Conservation (phyloP, 1,139 yeast species). For the Ashbya aceris region DNA sequence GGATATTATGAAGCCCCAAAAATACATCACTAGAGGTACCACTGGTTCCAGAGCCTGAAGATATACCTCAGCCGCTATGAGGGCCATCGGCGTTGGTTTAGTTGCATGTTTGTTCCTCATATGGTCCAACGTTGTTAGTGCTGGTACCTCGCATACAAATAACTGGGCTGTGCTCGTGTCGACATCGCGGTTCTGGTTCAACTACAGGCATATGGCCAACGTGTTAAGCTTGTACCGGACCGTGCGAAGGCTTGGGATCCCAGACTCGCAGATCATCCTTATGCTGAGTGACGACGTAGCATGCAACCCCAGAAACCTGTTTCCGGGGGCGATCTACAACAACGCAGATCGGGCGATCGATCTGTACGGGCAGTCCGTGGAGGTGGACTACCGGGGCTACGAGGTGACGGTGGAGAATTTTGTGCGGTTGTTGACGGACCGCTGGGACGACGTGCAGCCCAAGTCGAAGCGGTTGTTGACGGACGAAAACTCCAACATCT, state of each 20-base stretch:
- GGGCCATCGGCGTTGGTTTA: not conserved
- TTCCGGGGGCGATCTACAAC: slow-evolving; percentile 93
- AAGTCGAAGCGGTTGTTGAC: slow-evolving; percentile 82
- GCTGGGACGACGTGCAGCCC: slow-evolving; percentile 94
- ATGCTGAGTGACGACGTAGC: slow-evolving; percentile 97
- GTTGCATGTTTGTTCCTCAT: not conserved
- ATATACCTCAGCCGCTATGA: too few species aligned
- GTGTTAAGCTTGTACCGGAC: slow-evolving; percentile 90
- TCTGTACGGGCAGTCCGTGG: slow-evolving; percentile 86
- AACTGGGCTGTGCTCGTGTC: slow-evolving; percentile 95
- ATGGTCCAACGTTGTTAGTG: slow-evolving; percentile 4
- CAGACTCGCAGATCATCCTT: slow-evolving; percentile 91
- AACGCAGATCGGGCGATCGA: slow-evolving; percentile 92
- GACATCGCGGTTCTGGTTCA: slow-evolving; percentile 96
- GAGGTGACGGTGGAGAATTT: slow-evolving; percentile 97
- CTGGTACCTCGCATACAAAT: slow-evolving; percentile 48
- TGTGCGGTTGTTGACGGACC: slow-evolving; percentile 76
- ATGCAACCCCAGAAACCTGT: slow-evolving; percentile 90
- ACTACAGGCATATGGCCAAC: slow-evolving; percentile 96
- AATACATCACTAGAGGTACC: not conserved
- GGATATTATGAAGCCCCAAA: too few species aligned
- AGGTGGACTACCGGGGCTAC: slow-evolving; percentile 94
- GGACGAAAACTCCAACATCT: slow-evolving; percentile 88
- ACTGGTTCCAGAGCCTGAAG: not conserved
- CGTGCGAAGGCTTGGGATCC: slow-evolving; percentile 90